These are phyloP conservation scores for Heliamphora exappendiculata DNA, from an alignment of 148 eudicot genomes.

Conservation along the genomic window DNA sequence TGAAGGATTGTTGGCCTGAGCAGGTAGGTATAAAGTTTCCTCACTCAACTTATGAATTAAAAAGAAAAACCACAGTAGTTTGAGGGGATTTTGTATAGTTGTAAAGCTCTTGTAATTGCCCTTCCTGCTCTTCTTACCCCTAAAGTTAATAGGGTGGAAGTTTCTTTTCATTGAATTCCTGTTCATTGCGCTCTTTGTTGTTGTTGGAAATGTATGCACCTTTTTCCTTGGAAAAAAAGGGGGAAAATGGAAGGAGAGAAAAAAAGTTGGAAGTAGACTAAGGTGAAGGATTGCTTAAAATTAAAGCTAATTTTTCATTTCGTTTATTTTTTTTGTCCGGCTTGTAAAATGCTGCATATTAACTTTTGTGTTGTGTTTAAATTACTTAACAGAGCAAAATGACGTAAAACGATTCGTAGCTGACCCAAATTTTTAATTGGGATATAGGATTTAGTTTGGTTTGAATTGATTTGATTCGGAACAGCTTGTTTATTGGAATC, in stretches of 20 bases:
- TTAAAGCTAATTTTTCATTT: background rate
- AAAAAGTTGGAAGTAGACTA: background rate
- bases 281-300: background rate
- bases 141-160: background rate
- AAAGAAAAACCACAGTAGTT: background rate
- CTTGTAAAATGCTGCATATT: no score
- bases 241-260: background rate
- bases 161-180: background rate
- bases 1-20: background rate
- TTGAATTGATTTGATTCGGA: no score
- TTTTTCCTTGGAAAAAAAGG: background rate
- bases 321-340: background rate
- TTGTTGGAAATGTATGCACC: background rate
- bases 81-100: slow-evolving; percentile 26
- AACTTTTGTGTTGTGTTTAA: no score
- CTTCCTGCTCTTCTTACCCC: slow-evolving; percentile 7
- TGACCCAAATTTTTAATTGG: no score
- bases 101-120: slow-evolving; percentile 29
- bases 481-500: no score
- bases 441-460: no score
- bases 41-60: background rate
- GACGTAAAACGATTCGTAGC: no score
- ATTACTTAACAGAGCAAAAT: no score
- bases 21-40: background rate
- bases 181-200: background rate